These are phyloP conservation scores for Madurella fahalii DNA, from an alignment of 2,329 filamentous ascomycete genomes.

Conservation along the genomic window DNA sequence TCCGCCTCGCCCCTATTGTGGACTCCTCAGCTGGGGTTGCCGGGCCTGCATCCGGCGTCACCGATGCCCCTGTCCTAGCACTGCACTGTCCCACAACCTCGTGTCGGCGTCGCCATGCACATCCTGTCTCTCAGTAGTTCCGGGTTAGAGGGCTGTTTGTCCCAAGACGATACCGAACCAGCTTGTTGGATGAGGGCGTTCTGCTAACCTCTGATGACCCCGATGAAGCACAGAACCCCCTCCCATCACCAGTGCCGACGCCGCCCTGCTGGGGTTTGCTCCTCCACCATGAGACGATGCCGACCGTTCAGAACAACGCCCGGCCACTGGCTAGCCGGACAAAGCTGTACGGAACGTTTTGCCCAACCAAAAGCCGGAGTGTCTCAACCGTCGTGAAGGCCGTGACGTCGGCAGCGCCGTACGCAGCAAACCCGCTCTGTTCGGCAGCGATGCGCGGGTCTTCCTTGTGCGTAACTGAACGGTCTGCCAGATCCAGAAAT, in stretches of 20 bases:
- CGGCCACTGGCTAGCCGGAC: constrained; percentile 65
- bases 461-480: constrained; percentile 54
- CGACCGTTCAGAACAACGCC: constrained; percentile 40
- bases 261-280: background rate
- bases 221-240: background rate
- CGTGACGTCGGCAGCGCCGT: constrained; percentile 73
- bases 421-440: constrained; percentile 72
- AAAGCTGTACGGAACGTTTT: constrained; percentile 86
- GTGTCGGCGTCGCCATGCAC: background rate
- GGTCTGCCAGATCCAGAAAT: constrained; percentile 74
- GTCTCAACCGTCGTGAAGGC: constrained; percentile 84
- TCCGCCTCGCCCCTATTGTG: background rate
- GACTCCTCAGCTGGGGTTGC: background rate
- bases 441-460: constrained; percentile 67
- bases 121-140: background rate
- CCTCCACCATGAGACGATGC: background rate
- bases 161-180: background rate
- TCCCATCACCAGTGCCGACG: background rate
- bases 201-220: background rate
- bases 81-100: no score
- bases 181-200: no score
- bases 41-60: background rate
- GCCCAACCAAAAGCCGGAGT: constrained; percentile 70
- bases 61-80: background rate
- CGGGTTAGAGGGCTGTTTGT: background rate